A percentile compares a stretch with the other conserved stretches of the same genome.
Conservation (phyloP, 2,329 filamentous ascomycete species). For the Ophiostoma triangulosporum region DNA sequence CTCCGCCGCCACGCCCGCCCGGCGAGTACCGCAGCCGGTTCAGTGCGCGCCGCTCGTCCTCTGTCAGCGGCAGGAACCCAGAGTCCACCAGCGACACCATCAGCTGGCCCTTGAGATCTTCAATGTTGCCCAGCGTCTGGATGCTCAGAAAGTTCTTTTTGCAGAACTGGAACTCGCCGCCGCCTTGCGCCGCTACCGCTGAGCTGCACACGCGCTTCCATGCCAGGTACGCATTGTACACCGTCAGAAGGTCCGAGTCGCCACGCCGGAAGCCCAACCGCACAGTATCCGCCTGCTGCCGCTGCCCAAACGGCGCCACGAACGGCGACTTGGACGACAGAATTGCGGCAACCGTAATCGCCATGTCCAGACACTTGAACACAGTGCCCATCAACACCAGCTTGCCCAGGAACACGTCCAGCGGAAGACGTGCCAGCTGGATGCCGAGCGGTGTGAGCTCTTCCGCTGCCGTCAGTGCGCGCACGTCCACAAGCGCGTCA, state of each 20-base stretch:
- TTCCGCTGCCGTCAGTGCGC: conserved; percentile 68
- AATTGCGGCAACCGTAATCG: conserved; percentile 83
- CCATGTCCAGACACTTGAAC: conserved; percentile 84
- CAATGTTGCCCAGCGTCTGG: conserved; percentile 83
- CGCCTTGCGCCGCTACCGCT: conserved; percentile 32
- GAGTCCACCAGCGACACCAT: conserved; percentile 75
- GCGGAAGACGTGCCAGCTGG: conserved; percentile 74
- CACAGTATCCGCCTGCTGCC: conserved; percentile 67
- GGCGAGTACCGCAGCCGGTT: conserved; percentile 52
- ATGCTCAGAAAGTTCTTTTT: conserved; percentile 84
- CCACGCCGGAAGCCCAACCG: conserved; percentile 67
- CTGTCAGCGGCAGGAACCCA: conserved; percentile 63
- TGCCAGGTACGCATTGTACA: conserved; percentile 82
- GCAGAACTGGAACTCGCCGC: conserved; percentile 80
- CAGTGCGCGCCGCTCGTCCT: conserved; percentile 56
- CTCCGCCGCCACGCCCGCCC: conserved; percentile 28
- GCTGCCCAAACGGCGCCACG: conserved; percentile 70
- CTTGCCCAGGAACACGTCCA: conserved; percentile 93
- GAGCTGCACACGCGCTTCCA: conserved; percentile 77
- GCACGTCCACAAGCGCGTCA: conserved; percentile 84
- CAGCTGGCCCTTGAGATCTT: conserved; percentile 89
- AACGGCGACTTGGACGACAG: conserved; percentile 93
- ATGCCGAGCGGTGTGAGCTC: conserved; percentile 75
- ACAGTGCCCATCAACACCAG: conserved; percentile 74
- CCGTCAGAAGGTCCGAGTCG: conserved; percentile 82